phyloP scores from a whole-genome alignment of 2,329 filamentous ascomycete species.

The Thermothelomyces thermophilus region DNA sequence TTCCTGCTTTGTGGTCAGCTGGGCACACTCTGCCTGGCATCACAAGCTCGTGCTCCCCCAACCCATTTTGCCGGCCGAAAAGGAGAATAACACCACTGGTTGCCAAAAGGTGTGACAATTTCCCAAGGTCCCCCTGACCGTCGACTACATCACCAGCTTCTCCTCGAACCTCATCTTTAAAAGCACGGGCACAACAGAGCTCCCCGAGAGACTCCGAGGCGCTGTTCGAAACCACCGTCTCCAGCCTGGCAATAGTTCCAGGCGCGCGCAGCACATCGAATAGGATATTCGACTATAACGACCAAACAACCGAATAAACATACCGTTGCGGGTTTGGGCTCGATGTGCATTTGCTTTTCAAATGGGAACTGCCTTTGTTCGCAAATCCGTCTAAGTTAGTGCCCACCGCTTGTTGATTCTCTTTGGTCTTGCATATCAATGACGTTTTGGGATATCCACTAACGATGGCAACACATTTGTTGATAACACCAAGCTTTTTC shows the following conservation, averaged over 20 bases:
- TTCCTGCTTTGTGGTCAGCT: slow-evolving; percentile 15
- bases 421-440: neutral
- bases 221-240: neutral
- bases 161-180: neutral
- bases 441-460: slow-evolving; percentile 9
- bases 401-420: slow-evolving; percentile 1
- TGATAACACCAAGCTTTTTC: neutral
- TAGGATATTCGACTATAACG: too few species aligned
- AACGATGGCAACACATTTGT: neutral
- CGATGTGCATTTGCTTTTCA: neutral
- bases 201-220: neutral
- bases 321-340: neutral
- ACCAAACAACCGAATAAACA: too few species aligned
- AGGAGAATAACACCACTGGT: neutral
- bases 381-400: slow-evolving; percentile 1
- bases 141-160: neutral
- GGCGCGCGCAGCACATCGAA: too few species aligned
- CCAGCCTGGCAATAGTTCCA: neutral
- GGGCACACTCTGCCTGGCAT: slow-evolving; percentile 17
- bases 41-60: slow-evolving; percentile 14
- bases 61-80: neutral
- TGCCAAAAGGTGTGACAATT: neutral
- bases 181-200: neutral
- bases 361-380: neutral
- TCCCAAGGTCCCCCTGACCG: neutral